Percentiles rank a stretch among this genome's conserved stretches.
Conservation (phyloP, 495 filamentous ascomycete genomes). For the Penicillium argentinense region DNA sequence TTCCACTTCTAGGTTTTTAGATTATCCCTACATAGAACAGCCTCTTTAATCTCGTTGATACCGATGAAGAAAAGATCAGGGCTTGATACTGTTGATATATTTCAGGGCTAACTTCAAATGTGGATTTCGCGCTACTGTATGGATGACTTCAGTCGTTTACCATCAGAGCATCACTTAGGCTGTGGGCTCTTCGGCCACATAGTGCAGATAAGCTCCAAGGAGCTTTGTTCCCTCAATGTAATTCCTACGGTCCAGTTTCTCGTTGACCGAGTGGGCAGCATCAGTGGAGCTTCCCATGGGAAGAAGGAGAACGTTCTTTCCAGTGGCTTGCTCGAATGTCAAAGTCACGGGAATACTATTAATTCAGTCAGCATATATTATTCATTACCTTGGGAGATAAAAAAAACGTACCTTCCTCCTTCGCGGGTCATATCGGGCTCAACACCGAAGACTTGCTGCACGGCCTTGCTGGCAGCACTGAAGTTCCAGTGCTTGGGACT, state of each 20-base stretch:
- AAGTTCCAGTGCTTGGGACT: conserved; percentile 99
- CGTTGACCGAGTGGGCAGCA: conserved; percentile 94
- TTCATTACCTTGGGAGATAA: too few species aligned
- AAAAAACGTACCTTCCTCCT: conserved; percentile 76
- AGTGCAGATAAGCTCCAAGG: conserved; percentile 92
- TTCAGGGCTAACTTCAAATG: too few species aligned
- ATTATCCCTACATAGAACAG: too few species aligned
- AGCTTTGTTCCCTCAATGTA: conserved; percentile 99
- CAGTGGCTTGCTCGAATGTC: conserved; percentile 97
- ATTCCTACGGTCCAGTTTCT: conserved; percentile 95
- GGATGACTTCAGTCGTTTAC: too few species aligned
- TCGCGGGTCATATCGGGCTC: conserved; percentile 95
- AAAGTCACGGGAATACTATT: conserved; percentile 92
- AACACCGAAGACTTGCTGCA: conserved; percentile 86
- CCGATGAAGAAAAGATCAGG: too few species aligned
- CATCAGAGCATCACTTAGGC: too few species aligned
- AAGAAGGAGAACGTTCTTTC: conserved; percentile 93
- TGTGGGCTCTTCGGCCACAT: conserved; percentile 85
- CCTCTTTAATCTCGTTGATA: too few species aligned
- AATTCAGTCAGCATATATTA: conserved; percentile 14
- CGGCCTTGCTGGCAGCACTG: conserved; percentile 85
- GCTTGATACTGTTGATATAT: too few species aligned
- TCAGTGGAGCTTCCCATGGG: conserved; percentile 98
- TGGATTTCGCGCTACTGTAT: too few species aligned
- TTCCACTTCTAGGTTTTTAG: too few species aligned